Evolutionary conservation across 2,329 filamentous ascomycete species (phyloP).

Genomic region (Colletotrichum noveboracense): DNA sequence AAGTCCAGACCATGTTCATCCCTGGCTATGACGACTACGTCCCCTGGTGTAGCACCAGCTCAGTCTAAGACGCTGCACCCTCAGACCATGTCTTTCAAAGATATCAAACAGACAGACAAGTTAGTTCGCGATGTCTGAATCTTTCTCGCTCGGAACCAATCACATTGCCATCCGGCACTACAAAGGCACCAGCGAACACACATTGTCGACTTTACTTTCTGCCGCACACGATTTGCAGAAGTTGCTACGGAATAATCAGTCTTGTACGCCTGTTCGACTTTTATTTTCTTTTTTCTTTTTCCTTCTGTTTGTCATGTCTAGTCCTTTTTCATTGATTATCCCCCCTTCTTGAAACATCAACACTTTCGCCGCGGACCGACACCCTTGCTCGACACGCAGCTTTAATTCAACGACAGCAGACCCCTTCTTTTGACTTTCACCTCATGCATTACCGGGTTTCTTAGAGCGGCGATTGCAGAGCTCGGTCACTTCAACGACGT

Average conservation of each 20-base stretch:
- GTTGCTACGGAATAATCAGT: conserved; percentile 3
- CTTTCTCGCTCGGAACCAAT: not conserved
- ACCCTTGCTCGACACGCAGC: not conserved
- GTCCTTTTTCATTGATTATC: not conserved
- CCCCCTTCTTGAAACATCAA: not conserved
- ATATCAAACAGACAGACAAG: not conserved
- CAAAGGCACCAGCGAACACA: not conserved
- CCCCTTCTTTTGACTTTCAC: not conserved
- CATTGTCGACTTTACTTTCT: conserved; percentile 17
- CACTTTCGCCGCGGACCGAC: not conserved
- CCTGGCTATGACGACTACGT: conserved; percentile 18
- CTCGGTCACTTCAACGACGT: not conserved
- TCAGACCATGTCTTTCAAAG: not conserved
- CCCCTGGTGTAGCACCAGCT: not conserved
- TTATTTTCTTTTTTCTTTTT: conserved; percentile 14
- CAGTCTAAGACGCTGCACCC: not conserved
- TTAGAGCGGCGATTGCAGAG: not conserved
- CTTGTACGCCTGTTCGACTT: conserved; percentile 12
- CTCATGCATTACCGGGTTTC: not conserved
- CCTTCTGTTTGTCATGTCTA: conserved; percentile 3
- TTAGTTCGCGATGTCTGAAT: not conserved
- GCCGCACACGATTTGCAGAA: conserved; percentile 13
- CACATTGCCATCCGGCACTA: not conserved
- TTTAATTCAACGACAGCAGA: not conserved
- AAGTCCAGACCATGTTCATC: conserved; percentile 16